phyloP scores from a whole-genome alignment of 352 stramenopile species.

The Aphanomyces cochlioides region DNA sequence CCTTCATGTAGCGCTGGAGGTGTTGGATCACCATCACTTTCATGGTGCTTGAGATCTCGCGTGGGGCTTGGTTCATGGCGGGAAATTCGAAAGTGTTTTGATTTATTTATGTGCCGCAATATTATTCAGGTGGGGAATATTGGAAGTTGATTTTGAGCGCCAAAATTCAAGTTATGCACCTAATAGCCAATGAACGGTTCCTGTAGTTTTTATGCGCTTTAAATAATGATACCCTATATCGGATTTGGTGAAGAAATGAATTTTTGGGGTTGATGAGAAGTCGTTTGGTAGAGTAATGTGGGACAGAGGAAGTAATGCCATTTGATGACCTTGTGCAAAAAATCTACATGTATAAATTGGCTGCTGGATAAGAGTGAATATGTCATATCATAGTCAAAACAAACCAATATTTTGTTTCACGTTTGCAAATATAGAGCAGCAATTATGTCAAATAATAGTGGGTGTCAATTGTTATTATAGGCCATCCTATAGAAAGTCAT shows the following conservation, averaged over 20 bases:
- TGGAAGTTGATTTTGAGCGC: constrained; percentile 11
- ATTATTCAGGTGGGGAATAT: constrained; percentile 15
- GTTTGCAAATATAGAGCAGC: too few species aligned
- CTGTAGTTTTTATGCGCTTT: not conserved
- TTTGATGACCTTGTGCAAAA: not conserved
- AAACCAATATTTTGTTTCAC: too few species aligned
- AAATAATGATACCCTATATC: constrained; percentile 7
- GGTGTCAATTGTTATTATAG: too few species aligned
- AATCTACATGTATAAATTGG: not conserved
- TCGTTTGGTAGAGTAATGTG: not conserved
- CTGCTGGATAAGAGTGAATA: not conserved
- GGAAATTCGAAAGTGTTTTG: constrained; percentile 14
- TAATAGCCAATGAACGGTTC: constrained; percentile 10
- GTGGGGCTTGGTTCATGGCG: constrained; percentile 7
- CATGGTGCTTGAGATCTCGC: not conserved
- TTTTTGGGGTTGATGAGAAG: constrained; percentile 3
- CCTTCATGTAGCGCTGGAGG: constrained; percentile 1
- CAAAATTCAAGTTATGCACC: constrained; percentile 12
- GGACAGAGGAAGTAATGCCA: constrained; percentile 10
- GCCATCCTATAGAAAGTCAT: too few species aligned
- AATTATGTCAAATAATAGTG: too few species aligned
- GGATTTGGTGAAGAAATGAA: constrained; percentile 6
- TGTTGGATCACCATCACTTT: not conserved
- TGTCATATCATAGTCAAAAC: not conserved
- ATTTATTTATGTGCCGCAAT: constrained; percentile 3